Conservation (phyloP, 371 early-diverging fungal genomes). For the Furculomyces boomerangus region DNA sequence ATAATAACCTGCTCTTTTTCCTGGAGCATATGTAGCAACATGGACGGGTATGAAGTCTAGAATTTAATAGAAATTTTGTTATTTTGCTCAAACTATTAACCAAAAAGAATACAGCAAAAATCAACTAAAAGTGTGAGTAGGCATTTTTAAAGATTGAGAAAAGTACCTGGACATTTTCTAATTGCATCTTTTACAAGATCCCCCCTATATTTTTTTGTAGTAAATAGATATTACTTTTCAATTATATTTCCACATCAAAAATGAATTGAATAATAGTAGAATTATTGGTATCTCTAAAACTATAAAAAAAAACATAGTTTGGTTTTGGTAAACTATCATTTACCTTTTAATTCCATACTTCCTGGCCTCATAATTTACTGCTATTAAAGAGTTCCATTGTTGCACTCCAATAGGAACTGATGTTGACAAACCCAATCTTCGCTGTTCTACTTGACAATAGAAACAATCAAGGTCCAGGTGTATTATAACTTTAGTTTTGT, state of each 20-base stretch:
- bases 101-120: no score
- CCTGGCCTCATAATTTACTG: conserved; percentile 55
- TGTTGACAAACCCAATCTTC: conserved; percentile 42
- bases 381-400: conserved; percentile 80
- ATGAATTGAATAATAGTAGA: no score
- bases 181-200: conserved; percentile 36
- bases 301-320: not conserved
- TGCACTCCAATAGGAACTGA: conserved; percentile 65
- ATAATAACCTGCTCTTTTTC: conserved; percentile 47
- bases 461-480: not conserved
- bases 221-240: not conserved
- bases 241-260: not conserved
- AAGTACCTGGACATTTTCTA: conserved; percentile 41
- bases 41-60: conserved; percentile 46
- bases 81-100: no score
- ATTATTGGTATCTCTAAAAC: no score
- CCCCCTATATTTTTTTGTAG: conserved; percentile 4
- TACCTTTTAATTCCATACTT: conserved; percentile 30
- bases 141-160: not conserved
- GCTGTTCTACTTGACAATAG: conserved; percentile 35
- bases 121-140: no score
- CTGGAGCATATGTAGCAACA: conserved; percentile 60
- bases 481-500: not conserved
- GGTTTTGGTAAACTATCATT: not conserved
- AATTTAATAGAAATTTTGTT: no score